Evolutionary conservation across 352 stramenopile species (phyloP).

Genomic region (Globisporangium middletonii): DNA sequence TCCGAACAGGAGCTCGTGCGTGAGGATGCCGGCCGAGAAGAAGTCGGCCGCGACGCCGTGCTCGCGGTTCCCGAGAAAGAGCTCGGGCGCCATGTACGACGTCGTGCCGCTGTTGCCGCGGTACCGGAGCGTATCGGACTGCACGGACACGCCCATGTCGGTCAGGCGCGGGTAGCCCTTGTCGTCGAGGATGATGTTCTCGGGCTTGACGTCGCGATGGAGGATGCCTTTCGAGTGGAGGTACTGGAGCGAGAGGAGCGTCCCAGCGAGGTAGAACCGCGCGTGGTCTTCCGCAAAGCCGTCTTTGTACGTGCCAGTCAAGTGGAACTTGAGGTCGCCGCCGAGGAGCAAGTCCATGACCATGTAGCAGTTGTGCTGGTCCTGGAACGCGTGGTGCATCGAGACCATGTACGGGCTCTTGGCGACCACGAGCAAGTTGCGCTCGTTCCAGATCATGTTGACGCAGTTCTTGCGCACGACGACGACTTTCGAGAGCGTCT

Average conservation of each 20-base stretch:
- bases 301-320: slow-evolving; percentile 32
- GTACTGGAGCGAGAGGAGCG: slow-evolving; percentile 59
- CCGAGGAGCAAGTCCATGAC: slow-evolving; percentile 73
- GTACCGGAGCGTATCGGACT: slow-evolving; percentile 33
- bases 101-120: slow-evolving; percentile 54
- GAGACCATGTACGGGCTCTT: slow-evolving; percentile 42
- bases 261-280: slow-evolving; percentile 57
- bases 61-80: slow-evolving; percentile 44
- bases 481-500: slow-evolving; percentile 56
- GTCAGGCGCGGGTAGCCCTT: slow-evolving; percentile 65
- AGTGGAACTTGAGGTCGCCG: slow-evolving; percentile 68
- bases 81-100: slow-evolving; percentile 69
- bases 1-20: slow-evolving; percentile 44
- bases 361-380: slow-evolving; percentile 63
- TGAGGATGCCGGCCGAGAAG: slow-evolving; percentile 56
- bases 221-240: slow-evolving; percentile 61
- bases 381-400: slow-evolving; percentile 71
- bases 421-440: slow-evolving; percentile 50
- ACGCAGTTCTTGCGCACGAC: slow-evolving; percentile 55
- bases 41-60: slow-evolving; percentile 58
- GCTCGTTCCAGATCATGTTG: slow-evolving; percentile 76
- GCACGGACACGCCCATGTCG: slow-evolving; percentile 69
- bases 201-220: slow-evolving; percentile 80
- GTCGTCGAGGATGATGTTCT: slow-evolving; percentile 84
- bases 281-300: slow-evolving; percentile 51